Base-by-base conservation (phyloP, 2,329 filamentous ascomycete species). In the Calonectria leucothoes region DNA sequence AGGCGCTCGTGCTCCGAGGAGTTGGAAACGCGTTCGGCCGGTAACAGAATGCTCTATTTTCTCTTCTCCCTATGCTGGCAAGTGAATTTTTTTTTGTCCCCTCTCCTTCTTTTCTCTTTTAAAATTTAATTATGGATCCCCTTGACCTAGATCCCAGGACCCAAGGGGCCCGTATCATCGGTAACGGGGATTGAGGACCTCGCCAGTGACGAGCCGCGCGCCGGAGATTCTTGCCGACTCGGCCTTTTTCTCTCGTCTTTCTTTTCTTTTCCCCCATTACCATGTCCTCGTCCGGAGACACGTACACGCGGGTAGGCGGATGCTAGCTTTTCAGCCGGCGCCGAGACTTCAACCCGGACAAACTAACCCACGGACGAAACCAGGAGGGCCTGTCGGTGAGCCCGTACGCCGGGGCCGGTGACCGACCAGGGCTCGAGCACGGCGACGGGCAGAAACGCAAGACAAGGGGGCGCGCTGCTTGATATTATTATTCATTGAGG, bases 71-170 rank as follows among this genome's bases (percentile, higher is more conserved):
- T 14, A 12, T n/a, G 52, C 52, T n/a, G n/a, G 10, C 15, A 6
- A 23, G 20, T 25, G 52, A 15, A 1, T 66, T 70, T 48, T 39
- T 57, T 49, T 70, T 77, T 73, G n/a, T n/a, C n/a, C n/a, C 39
- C 74, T 66, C 66, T 76, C 68, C 75, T 68, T 71, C 71, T 75
- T 70, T 77, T 70, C 65, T 64, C 45, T 64, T 69, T 63, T 66
- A 68, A 11, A 31, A 67, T 37, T 73, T 66, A 55, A 66, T 52
- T 66, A 66, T 66, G 64, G 64, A 49, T 12, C 42, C 29, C 15
- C n/a, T 51, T 37, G 23, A 35, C 17, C 25, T 23, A 51, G 42
- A 31, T 27, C 25, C 39, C 29, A 27, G 25, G 15, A 17, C 27
- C 23, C 39, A 48, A 45, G 25, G 39, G 25, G 33, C 15, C 23